phyloP scores from a whole-genome alignment of 257 asterid species.

The Mentha longifolia region DNA sequence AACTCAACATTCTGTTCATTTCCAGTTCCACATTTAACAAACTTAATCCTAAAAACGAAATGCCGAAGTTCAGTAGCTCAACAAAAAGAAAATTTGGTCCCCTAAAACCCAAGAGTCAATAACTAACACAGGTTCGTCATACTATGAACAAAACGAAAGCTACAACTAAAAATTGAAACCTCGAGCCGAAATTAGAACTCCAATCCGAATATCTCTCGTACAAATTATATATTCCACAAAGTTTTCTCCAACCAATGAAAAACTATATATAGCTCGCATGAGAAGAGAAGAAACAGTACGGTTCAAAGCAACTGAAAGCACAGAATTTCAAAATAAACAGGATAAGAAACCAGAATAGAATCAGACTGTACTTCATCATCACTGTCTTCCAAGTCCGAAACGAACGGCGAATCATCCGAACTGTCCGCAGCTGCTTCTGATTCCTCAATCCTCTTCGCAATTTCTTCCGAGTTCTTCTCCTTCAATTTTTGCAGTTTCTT shows the following conservation, averaged over 20 bases:
- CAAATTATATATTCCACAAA: not conserved
- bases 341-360: conserved; percentile 3
- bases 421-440: conserved; percentile 35
- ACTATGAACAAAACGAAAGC: not conserved
- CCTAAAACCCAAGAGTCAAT: conserved; percentile 13
- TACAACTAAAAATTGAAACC: not conserved
- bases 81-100: not conserved
- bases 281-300: not conserved
- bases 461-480: conserved; percentile 30
- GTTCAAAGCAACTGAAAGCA: not conserved
- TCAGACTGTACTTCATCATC: conserved; percentile 35
- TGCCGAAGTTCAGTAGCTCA: conserved; percentile 14
- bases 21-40: not conserved
- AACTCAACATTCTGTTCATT: not conserved
- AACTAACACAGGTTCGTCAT: not conserved
- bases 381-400: conserved; percentile 36
- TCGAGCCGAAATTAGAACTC: not conserved
- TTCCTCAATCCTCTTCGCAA: conserved; percentile 35
- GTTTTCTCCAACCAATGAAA: not conserved
- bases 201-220: not conserved
- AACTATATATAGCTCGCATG: not conserved
- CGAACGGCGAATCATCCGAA: conserved; percentile 46
- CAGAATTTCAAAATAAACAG: not conserved
- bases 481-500: conserved; percentile 30
- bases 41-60: conserved; percentile 1